Base-by-base conservation (phyloP, 148 eudicot genomes). In the Tetragonia tetragonoides region DNA sequence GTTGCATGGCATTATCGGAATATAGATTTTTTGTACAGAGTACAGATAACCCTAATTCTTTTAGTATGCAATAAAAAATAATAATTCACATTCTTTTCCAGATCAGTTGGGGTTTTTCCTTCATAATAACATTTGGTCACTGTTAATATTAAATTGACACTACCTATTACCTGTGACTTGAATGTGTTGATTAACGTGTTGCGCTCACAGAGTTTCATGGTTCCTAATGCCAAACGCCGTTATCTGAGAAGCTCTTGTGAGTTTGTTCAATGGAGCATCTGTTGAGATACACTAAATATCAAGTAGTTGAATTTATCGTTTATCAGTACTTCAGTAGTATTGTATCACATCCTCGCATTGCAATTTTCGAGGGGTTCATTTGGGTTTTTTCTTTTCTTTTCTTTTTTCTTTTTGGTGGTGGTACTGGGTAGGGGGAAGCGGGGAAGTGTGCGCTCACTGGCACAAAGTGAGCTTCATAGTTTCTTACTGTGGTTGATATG, bases 1-100 rank as follows among this genome's bases (percentile, higher is more conserved):
- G 76, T 78, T 67, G 77, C 70, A 57, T 69, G 81, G 74, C 74
- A 28, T 64, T 77, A 65, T 78, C 72, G 80, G 89, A 75, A 68
- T 68, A 73, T 18, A 20, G 37, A 34, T 68, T 75, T 65, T 80
- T 82, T 89, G 91, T 91, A 92, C 73, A 78, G 60, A 80, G 63
- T 75, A 79, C 68, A 79, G 65, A 85, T 70, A 73, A 49, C 70
- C 81, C 72, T 60, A 68, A 76, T 72, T 70, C 64, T 62, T 77
- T 84, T 41, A 63, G 73, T 68, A 49, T 70, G 66, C 23, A 54
- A 66, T 72, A 65, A 28, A 71, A 70, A 74, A n/a, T 46, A 77
- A 51, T 79, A 41, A 61, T 59, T 53, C 37, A 17, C 15, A 16
- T 23, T 70, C 64, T 23, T 41, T 74, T 51, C 54, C 66, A 38